Evolutionary conservation across 306 rosid genomes (phyloP), one percentile per base, ranked within the genome.

Genomic region (Citrullus colocynthis): DNA sequence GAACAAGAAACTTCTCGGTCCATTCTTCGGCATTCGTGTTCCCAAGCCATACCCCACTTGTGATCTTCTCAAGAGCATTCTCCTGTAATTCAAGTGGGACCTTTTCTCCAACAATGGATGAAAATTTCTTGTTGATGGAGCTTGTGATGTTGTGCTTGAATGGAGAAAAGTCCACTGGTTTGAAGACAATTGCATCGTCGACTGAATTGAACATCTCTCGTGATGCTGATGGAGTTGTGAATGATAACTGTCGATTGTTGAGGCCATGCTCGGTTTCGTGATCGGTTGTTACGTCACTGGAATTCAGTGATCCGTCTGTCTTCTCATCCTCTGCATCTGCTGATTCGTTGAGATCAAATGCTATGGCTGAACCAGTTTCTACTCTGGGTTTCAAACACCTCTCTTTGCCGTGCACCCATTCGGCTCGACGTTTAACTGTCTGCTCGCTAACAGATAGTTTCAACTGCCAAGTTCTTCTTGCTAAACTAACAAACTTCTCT

Each of bases 291-390:
- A 92, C 86, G 76, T 92, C 99, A 61, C 99, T 96, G 45, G 98
- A 96, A 86, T 89, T 93, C 65, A 74, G 85, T n/a, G 98, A 96
- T 1, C 98, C 97, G 45, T 95, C 97, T 58, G 89, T 84, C 30
- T 87, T 86, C 71, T 89, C 93, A 2, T 87, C 91, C 79, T 89
- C 97, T 21, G 61, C 84, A 67, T 82, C 81, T 1, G 94, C 97
- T 59, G 93, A 78, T 87, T 93, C 94, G 57, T 96, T 96, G 10
- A 96, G 90, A 90, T 96, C 98, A 36, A 96, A 96, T 13, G 88
- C 80, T 80, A 92, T 72, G 24, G 86, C 85, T 5, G 86, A 77
- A 80, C 75, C 71, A 5, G 39, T 30, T 56, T 92, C 97, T 62
- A 82, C 88, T 65, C 93, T 78, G 9, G 88, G 87, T 86, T 89